Percentiles rank a stretch among this genome's conserved stretches.
Evolutionary conservation across 306 rosid genomes (phyloP).

Genomic region (Sophora flavescens): DNA sequence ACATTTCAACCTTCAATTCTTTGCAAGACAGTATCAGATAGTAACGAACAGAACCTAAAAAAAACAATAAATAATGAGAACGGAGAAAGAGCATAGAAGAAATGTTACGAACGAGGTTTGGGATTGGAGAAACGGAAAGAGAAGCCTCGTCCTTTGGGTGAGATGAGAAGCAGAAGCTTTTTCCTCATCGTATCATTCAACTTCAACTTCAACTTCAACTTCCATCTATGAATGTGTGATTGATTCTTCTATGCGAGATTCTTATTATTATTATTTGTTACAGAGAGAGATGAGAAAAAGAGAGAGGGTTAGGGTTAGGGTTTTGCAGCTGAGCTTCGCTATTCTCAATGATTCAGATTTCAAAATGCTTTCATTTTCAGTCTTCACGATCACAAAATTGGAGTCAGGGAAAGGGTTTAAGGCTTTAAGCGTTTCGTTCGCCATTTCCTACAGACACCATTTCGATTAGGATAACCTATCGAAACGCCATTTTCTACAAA

Average conservation of each 20-base stretch:
- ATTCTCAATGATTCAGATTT: no score
- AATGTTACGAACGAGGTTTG: constrained; percentile 17
- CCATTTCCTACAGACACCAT: no score
- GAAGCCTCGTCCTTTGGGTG: constrained; percentile 23
- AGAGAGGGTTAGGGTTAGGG: constrained; percentile 20
- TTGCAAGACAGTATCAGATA: constrained; percentile 9
- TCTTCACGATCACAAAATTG: no score
- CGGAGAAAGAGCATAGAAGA: background rate
- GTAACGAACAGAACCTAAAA: background rate
- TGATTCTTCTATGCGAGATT: no score
- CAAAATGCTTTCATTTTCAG: no score
- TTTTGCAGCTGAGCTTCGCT: background rate
- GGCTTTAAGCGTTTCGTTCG: no score
- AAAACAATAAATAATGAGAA: background rate
- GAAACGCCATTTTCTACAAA: no score
- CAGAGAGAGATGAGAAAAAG: background rate
- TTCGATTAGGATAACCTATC: no score
- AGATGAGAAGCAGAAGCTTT: background rate
- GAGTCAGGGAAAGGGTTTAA: no score
- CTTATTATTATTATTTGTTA: background rate
- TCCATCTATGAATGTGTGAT: background rate
- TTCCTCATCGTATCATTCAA: constrained; percentile 26
- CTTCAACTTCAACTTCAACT: background rate
- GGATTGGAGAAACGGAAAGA: background rate
- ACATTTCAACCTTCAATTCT: constrained; percentile 24